These are phyloP conservation scores for Hordeum vulgare DNA, from an alignment of 176 grass and related monocot genomes.

Conservation along the genomic window DNA sequence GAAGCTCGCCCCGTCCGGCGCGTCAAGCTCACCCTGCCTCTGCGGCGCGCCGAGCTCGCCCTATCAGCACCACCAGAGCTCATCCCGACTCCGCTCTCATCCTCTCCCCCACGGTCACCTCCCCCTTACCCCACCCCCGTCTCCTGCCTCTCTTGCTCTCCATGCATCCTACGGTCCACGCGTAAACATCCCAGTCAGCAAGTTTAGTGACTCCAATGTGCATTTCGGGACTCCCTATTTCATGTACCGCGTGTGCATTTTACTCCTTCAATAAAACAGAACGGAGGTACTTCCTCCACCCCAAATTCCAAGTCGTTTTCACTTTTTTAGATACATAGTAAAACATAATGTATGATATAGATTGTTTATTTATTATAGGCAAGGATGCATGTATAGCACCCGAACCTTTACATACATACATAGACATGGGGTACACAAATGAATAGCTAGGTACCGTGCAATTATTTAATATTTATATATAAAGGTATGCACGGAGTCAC, in stretches of 20 bases:
- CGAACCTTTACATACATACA: not conserved
- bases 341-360: not conserved
- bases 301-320: not conserved
- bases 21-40: too few relatives aligned
- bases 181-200: not conserved
- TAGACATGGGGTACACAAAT: not conserved
- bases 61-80: not conserved
- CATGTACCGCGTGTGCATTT: not conserved
- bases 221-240: not conserved
- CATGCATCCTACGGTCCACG: too few relatives aligned
- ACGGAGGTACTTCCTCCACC: not conserved
- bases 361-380: not conserved
- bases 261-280: not conserved
- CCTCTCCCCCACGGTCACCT: not conserved
- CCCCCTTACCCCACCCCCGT: not conserved
- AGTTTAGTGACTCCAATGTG: not conserved
- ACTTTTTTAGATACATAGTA: not conserved
- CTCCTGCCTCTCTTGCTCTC: too few relatives aligned
- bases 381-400: not conserved
- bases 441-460: not conserved
- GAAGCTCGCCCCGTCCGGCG: too few relatives aligned
- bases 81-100: not conserved
- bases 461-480: not conserved
- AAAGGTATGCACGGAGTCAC: not conserved
- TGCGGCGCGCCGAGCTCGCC: too few relatives aligned